Evolutionary conservation across 106 monocot genomes (phyloP).

Genomic region (Dendrobium chrysotoxum): DNA sequence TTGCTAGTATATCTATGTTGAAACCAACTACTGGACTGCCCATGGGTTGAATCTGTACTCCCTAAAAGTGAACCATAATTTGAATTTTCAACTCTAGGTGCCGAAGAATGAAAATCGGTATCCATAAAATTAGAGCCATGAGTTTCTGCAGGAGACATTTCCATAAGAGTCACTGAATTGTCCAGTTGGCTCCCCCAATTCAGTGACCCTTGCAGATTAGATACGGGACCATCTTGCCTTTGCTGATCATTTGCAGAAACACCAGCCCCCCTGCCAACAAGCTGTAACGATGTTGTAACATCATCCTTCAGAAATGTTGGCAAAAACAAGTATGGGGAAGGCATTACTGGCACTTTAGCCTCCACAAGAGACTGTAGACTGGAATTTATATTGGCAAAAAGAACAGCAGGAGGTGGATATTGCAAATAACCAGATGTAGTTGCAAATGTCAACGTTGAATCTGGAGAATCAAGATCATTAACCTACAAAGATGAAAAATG

Average conservation of each 20-base stretch:
- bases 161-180: conserved; percentile 31
- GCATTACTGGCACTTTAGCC: conserved; percentile 28
- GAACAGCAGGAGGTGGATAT: conserved; percentile 73
- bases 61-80: conserved; percentile 15
- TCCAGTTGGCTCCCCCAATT: not conserved
- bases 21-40: conserved; percentile 5
- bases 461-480: conserved; percentile 87
- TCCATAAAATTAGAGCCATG: conserved; percentile 12
- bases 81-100: conserved; percentile 12
- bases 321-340: conserved; percentile 35
- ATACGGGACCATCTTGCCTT: conserved; percentile 13
- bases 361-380: conserved; percentile 24
- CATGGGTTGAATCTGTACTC: conserved; percentile 10
- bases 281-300: conserved; percentile 20
- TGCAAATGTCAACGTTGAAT: conserved; percentile 67
- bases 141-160: conserved; percentile 29
- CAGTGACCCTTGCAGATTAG: conserved; percentile 8
- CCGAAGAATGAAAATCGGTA: conserved; percentile 11
- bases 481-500: conserved; percentile 43
- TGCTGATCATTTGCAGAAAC: conserved; percentile 19
- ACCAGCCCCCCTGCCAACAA: conserved; percentile 10
- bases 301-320: conserved; percentile 28
- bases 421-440: conserved; percentile 68
- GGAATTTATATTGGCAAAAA: conserved; percentile 45
- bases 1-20: conserved; percentile 14